These are phyloP conservation scores for Pseudogymnoascus sp. DNA, from an alignment of 2,329 filamentous ascomycete species.

Conservation along the genomic window DNA sequence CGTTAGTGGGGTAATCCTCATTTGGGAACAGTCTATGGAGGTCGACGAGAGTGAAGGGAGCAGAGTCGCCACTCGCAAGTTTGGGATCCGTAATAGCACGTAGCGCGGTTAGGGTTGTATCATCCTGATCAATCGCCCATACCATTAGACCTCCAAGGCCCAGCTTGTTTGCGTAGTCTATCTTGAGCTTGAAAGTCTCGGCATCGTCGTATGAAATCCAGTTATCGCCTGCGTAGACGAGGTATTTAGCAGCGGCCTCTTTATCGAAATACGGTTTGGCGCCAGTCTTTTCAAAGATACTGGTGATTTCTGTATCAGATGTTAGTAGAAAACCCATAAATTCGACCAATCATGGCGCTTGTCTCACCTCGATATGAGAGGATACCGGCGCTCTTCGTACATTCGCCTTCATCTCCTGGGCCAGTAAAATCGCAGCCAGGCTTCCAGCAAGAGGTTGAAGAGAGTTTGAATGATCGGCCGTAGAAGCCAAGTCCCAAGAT, in stretches of 20 bases:
- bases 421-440: slow-evolving; percentile 12
- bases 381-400: neutral
- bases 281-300: neutral
- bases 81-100: neutral
- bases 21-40: neutral
- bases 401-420: neutral
- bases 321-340: slow-evolving; percentile 15
- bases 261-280: slow-evolving; percentile 14
- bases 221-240: slow-evolving; percentile 21
- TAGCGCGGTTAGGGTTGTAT: neutral
- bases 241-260: slow-evolving; percentile 18
- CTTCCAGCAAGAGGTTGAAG: neutral
- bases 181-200: slow-evolving; percentile 23
- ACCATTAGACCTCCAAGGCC: slow-evolving; percentile 26
- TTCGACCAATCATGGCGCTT: slow-evolving; percentile 13
- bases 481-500: slow-evolving; percentile 13
- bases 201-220: slow-evolving; percentile 27
- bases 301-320: neutral
- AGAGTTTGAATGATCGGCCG: slow-evolving; percentile 13
- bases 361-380: neutral
- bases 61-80: neutral
- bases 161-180: slow-evolving; percentile 19
- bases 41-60: neutral
- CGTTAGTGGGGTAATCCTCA: neutral
- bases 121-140: slow-evolving; percentile 18